These are phyloP conservation scores for Suillus placidus DNA, from an alignment of 768 basidiomycete species.

Conservation along the genomic window DNA sequence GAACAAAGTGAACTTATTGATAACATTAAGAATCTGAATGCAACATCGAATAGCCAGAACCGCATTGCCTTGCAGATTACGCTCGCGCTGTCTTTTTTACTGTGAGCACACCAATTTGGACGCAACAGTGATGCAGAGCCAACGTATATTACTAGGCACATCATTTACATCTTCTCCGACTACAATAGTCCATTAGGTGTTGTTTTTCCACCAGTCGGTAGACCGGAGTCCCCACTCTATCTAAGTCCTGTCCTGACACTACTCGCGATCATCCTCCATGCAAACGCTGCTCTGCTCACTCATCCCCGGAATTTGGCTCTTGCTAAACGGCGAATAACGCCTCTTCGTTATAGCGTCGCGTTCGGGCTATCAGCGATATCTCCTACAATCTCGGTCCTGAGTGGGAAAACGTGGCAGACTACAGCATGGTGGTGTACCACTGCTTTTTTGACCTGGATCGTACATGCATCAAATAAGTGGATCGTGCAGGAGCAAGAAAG, in stretches of 20 bases:
- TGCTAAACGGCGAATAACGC: constrained; percentile 28
- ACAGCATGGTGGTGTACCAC: constrained; percentile 57
- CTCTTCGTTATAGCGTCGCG: constrained; percentile 33
- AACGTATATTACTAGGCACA: constrained; percentile 40
- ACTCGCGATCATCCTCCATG: constrained; percentile 52
- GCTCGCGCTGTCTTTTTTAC: constrained; percentile 45
- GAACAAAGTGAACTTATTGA: constrained; percentile 66
- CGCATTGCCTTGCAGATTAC: constrained; percentile 42
- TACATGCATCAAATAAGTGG: constrained; percentile 48
- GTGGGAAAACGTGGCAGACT: constrained; percentile 54
- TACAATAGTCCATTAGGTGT: constrained; percentile 51
- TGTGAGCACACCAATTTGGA: constrained; percentile 40
- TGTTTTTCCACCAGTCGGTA: constrained; percentile 40
- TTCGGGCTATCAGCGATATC: constrained; percentile 49
- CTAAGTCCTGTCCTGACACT: constrained; percentile 48
- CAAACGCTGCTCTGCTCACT: constrained; percentile 49
- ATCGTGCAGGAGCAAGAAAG: constrained; percentile 48
- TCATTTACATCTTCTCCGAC: constrained; percentile 47
- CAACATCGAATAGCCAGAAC: constrained; percentile 44
- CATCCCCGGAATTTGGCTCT: constrained; percentile 39
- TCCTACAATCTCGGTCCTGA: constrained; percentile 51
- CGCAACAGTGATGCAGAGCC: constrained; percentile 12
- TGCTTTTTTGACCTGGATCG: constrained; percentile 43
- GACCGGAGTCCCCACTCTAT: constrained; percentile 40
- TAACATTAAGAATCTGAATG: constrained; percentile 47